These are phyloP conservation scores for Phaeolepiota aurea DNA, from an alignment of 768 basidiomycete species.

Conservation along the genomic window DNA sequence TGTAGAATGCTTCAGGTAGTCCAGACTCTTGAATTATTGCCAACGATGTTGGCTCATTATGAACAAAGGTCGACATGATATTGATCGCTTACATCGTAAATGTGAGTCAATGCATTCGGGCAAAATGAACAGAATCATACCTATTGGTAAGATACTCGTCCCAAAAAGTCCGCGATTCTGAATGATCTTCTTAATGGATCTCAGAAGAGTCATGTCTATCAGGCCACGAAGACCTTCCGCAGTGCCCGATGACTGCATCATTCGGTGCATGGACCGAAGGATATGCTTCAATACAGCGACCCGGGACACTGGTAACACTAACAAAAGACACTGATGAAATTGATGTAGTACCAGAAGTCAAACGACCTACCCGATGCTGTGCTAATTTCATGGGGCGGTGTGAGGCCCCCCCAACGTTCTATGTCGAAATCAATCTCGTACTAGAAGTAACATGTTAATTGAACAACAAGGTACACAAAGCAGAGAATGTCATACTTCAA, in stretches of 20 bases:
- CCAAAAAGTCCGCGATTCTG: slow-evolving; percentile 80
- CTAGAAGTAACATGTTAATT: slow-evolving; percentile 23
- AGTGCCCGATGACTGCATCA: slow-evolving; percentile 95
- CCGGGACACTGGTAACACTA: slow-evolving; percentile 61
- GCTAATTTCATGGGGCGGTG: slow-evolving; percentile 12
- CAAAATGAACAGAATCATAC: slow-evolving; percentile 32
- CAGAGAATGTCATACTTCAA: slow-evolving; percentile 54
- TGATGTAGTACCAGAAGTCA: background rate
- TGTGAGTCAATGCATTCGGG: too few relatives aligned
- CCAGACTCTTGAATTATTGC: slow-evolving; percentile 87
- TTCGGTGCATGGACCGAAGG: slow-evolving; percentile 86
- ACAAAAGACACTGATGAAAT: background rate
- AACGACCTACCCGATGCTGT: slow-evolving; percentile 11
- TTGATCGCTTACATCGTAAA: slow-evolving; percentile 59
- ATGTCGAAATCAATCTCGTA: slow-evolving; percentile 63
- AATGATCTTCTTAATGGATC: slow-evolving; percentile 84
- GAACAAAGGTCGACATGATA: slow-evolving; percentile 93
- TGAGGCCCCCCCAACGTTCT: slow-evolving; percentile 35
- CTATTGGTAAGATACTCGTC: slow-evolving; percentile 74
- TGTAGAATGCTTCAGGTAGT: slow-evolving; percentile 85
- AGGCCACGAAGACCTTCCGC: slow-evolving; percentile 91
- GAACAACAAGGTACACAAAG: background rate
- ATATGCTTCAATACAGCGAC: slow-evolving; percentile 85
- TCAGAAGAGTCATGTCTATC: slow-evolving; percentile 82
- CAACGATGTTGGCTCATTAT: slow-evolving; percentile 96